phyloP scores from a whole-genome alignment of 2,329 filamentous ascomycete species.

The Arthrobotrys pseudoclavata region DNA sequence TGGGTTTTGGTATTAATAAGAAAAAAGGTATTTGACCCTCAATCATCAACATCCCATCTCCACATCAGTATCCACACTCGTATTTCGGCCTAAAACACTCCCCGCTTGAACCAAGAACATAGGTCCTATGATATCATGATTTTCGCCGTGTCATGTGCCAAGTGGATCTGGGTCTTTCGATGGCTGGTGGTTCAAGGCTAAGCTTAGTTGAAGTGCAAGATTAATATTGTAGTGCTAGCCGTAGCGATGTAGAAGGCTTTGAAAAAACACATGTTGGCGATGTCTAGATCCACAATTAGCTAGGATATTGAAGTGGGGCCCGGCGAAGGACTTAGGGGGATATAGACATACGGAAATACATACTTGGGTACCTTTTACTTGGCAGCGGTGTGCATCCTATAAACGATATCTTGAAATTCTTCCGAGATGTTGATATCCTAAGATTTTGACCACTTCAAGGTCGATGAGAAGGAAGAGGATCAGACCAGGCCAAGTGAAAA shows the following conservation, averaged over 20 bases:
- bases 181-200: not conserved
- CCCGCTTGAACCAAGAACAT: constrained; percentile 10
- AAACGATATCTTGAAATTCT: no score
- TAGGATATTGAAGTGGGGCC: not conserved
- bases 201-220: constrained; percentile 4
- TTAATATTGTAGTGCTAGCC: no score
- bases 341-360: no score
- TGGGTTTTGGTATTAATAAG: not conserved
- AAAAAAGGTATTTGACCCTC: not conserved
- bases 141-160: not conserved
- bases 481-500: no score
- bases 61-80: not conserved
- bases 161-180: not conserved
- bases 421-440: no score
- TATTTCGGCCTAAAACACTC: constrained; percentile 13
- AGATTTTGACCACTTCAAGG: no score
- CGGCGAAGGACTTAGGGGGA: no score
- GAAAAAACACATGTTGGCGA: no score
- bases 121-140: constrained; percentile 11
- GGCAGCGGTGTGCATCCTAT: no score
- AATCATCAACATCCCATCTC: not conserved
- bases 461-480: no score
- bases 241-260: no score
- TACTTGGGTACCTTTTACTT: no score
- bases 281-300: not conserved